phyloP scores from a whole-genome alignment of 495 filamentous ascomycete genomes.

The Aspergillus asperescens region DNA sequence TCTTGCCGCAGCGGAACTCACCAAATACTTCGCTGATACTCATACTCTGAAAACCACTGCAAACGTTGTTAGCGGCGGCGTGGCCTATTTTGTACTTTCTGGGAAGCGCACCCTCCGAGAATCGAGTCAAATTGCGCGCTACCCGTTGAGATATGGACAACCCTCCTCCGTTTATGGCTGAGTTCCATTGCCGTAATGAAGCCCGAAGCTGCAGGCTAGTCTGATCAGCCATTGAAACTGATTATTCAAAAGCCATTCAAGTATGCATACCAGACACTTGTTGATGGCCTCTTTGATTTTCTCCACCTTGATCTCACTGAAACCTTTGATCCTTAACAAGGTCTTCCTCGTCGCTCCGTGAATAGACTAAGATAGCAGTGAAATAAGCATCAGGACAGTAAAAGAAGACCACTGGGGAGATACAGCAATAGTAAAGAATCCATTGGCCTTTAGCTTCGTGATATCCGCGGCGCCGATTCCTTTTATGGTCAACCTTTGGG shows the following conservation, averaged over 20 bases:
- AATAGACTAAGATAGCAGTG: slow-evolving; percentile 48
- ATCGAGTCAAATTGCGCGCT: slow-evolving; percentile 73
- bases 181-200: slow-evolving; percentile 75
- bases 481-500: slow-evolving; percentile 20
- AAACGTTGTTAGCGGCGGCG: background rate
- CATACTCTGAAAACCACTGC: slow-evolving; percentile 72
- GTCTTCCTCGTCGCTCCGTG: slow-evolving; percentile 60
- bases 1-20: slow-evolving; percentile 77
- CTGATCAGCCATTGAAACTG: background rate
- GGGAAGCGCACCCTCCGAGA: slow-evolving; percentile 52
- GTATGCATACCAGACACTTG: slow-evolving; percentile 58
- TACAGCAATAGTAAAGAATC: slow-evolving; percentile 70
- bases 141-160: slow-evolving; percentile 65
- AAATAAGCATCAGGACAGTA: background rate
- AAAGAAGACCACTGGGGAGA: background rate
- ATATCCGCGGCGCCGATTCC: slow-evolving; percentile 72
- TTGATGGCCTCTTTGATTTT: slow-evolving; percentile 73
- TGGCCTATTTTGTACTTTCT: background rate
- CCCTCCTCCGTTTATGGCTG: slow-evolving; percentile 60
- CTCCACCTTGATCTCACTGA: slow-evolving; percentile 76
- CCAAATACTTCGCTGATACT: slow-evolving; percentile 71
- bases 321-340: slow-evolving; percentile 71
- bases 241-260: background rate
- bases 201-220: slow-evolving; percentile 58
- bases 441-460: slow-evolving; percentile 64